phyloP scores from a whole-genome alignment of 1,284 basidiomycete genomes.

The Heterobasidion irregulare region DNA sequence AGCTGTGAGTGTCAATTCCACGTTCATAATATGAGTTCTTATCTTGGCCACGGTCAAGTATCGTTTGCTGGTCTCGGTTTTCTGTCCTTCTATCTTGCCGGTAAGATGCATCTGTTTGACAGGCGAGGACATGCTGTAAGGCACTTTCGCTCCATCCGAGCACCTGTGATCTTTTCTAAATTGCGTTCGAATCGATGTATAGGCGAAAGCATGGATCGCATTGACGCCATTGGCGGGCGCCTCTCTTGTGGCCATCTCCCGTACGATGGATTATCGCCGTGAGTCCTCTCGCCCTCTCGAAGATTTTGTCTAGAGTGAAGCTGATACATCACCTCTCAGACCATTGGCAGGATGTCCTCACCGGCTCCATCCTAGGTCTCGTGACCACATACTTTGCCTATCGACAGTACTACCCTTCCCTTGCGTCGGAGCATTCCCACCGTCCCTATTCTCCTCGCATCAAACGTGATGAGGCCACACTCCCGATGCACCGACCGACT shows the following conservation, averaged over 20 bases:
- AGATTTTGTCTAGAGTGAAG: neutral
- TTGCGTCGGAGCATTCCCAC: conserved; percentile 27
- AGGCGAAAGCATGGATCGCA: conserved; percentile 83
- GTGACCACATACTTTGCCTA: conserved; percentile 41
- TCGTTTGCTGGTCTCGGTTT: conserved; percentile 92
- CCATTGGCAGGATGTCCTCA: conserved; percentile 48
- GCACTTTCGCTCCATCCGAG: conserved; percentile 4
- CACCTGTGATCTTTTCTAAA: neutral
- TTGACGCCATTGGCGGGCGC: conserved; percentile 75
- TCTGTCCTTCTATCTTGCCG: conserved; percentile 81
- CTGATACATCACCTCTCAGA: conserved; percentile 12
- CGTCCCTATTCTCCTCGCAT: conserved; percentile 36
- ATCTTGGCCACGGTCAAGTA: conserved; percentile 34
- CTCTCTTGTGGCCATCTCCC: conserved; percentile 82
- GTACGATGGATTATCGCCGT: conserved; percentile 54
- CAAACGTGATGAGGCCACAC: neutral
- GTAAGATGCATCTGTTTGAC: conserved; percentile 91
- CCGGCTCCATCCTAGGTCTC: conserved; percentile 43
- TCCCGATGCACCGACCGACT: too few species aligned
- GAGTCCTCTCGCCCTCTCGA: neutral
- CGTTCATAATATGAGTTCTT: neutral
- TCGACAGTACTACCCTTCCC: conserved; percentile 31
- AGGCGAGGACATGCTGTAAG: conserved; percentile 68
- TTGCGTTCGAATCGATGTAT: neutral
- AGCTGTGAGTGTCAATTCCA: conserved; percentile 39